Percentiles rank a stretch among this genome's conserved stretches.
Conservation (phyloP, 768 basidiomycete genomes). For the Xerocomellus dryophilus region DNA sequence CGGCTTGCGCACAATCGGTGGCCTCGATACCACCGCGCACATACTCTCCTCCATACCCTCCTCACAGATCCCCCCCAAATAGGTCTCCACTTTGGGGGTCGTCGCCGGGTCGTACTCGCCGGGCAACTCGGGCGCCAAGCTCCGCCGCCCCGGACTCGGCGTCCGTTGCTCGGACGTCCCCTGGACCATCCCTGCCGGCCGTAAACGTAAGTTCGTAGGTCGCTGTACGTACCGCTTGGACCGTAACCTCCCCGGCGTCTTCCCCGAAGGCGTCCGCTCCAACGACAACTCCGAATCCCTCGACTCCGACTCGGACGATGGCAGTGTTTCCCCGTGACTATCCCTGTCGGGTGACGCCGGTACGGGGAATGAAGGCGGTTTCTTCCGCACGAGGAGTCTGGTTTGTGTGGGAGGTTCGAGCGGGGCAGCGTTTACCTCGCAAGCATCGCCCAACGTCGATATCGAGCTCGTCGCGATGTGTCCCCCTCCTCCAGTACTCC, state of each 20-base stretch:
- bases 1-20: slow-evolving; percentile 27
- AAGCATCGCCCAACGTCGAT: slow-evolving; percentile 27
- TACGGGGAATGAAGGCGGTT: slow-evolving; percentile 30
- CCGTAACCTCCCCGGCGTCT: slow-evolving; percentile 43
- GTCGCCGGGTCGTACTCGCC: slow-evolving; percentile 47
- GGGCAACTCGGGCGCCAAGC: slow-evolving; percentile 52
- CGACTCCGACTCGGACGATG: slow-evolving; percentile 28
- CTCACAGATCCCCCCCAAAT: slow-evolving; percentile 33
- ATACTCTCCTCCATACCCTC: neutral
- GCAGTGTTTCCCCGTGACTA: neutral
- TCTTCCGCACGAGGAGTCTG: slow-evolving; percentile 39
- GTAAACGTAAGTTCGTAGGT: slow-evolving; percentile 48
- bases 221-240: slow-evolving; percentile 49
- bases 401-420: slow-evolving; percentile 27
- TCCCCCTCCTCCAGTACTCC: slow-evolving; percentile 16
- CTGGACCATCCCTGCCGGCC: slow-evolving; percentile 10
- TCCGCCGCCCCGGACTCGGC: slow-evolving; percentile 46
- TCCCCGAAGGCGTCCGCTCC: slow-evolving; percentile 33
- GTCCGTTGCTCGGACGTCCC: slow-evolving; percentile 31
- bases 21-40: slow-evolving; percentile 21
- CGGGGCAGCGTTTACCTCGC: slow-evolving; percentile 16
- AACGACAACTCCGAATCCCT: slow-evolving; percentile 38
- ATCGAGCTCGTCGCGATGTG: slow-evolving; percentile 30
- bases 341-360: neutral
- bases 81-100: slow-evolving; percentile 57